Evolutionary conservation across 1,284 basidiomycete genomes (phyloP), one percentile per base, ranked within the genome.

Genomic region (Leccinum huronense): DNA sequence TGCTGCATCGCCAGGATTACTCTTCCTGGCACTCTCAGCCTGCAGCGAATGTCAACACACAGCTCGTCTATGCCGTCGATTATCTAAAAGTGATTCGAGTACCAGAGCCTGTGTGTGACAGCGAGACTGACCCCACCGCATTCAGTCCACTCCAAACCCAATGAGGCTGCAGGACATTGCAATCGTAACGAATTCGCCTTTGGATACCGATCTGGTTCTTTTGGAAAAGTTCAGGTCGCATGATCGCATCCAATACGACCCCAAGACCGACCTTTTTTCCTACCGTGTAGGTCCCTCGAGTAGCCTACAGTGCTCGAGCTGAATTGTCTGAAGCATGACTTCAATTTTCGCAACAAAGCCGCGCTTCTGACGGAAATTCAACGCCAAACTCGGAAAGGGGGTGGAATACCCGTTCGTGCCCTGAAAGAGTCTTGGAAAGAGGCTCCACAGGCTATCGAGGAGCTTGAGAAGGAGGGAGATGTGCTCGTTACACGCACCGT

Each of bases 371-470:
- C 87, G 0, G 89, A 96, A 73, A 90, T 97, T 33, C 89, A 92
- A 71, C 86, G 89, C 1, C 86, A 90, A 70, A 90, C 90, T 3
- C 84, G 86, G 19, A 88, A 87, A 70, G 89, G 90, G 11, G 89
- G 90, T 6, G 94, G 94, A 0, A 86, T 97, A 63, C 86, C 91
- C n/a, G 87, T 96, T 16, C 86, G 91, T 10, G 83, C 88, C 2
- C 80, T 97, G 53, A 93, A 95, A 70, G 94, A 96, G 72, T 91
- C 91, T 19, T 97, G 94, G 90, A 91, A 93, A 68, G 91, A 92
- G 66, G 91, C 94, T 0, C 88, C 89, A 1, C 79, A 82, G 61
- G 91, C 90, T 0, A 89, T 95, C 56, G 91, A 94, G 72, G 92
- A 94, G 74, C 81, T 95, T 10, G 93, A 93, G 73, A 86, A 91